Percentiles rank a stretch among this genome's conserved stretches.
These are phyloP conservation scores for Malus asiatica DNA, from an alignment of 306 rosid species.

Conservation along the genomic window DNA sequence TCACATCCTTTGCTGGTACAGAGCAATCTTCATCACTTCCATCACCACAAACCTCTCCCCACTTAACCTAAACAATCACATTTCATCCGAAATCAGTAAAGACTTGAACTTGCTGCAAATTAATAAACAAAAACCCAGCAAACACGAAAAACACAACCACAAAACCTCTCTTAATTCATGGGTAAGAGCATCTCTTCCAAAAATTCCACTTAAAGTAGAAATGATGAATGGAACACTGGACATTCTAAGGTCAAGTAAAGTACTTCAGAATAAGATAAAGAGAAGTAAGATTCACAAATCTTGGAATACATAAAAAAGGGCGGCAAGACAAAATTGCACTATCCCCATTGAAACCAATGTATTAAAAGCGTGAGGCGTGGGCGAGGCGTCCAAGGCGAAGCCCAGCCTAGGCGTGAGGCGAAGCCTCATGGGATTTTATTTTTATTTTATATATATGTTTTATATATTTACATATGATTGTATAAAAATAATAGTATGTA, in stretches of 20 bases:
- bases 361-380: too few relatives aligned
- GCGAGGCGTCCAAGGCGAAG: too few relatives aligned
- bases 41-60: conserved; percentile 19
- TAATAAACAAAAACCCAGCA: background rate
- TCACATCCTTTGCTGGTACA: conserved; percentile 2
- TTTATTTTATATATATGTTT: too few relatives aligned
- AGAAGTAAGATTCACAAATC: background rate
- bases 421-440: too few relatives aligned
- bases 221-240: conserved; percentile 39
- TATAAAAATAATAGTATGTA: too few relatives aligned
- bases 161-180: conserved; percentile 55
- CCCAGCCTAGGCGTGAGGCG: too few relatives aligned
- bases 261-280: too few relatives aligned
- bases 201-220: conserved; percentile 42
- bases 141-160: background rate
- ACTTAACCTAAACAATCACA: conserved; percentile 27
- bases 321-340: background rate
- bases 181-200: conserved; percentile 55
- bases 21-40: conserved; percentile 9
- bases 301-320: background rate
- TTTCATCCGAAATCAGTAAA: background rate
- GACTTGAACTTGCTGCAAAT: background rate
- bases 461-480: too few relatives aligned
- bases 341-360: background rate
- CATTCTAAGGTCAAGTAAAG: background rate